Base-by-base conservation (phyloP, 192 early-diverging fungal species). In the Radiomyces spectabilis region DNA sequence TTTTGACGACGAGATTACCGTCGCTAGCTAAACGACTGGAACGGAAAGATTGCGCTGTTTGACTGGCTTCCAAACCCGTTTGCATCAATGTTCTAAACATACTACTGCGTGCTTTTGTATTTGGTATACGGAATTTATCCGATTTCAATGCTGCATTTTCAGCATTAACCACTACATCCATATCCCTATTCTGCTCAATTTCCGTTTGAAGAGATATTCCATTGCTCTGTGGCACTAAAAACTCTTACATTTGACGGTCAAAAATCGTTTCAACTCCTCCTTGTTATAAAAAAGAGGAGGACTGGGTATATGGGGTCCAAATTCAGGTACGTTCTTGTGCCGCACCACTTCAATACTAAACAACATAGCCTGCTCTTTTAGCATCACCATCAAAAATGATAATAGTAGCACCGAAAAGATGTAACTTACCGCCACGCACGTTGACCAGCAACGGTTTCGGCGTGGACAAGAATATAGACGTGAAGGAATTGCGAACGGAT, bases 401-500 rank as follows among this genome's bases (percentile, higher is more conserved):
- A n/a, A n/a, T n/a, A n/a, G n/a, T n/a, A n/a, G n/a, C n/a, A n/a
- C n/a, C n/a, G n/a, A n/a, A n/a, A n/a, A n/a, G n/a, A n/a, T n/a
- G 18, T 43, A 21, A n/a, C n/a, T 70, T 65, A 70, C 68, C 68
- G 64, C 57, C 61, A 70, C n/a, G 52, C 46, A n/a, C 41, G 22
- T 16, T 45, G 33, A 6, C 30, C 49, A 22, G 59, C 51, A 26
- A 43, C 25, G 4, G 10, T 27, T 55, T 70, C 61, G 16, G 49
- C 44, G 15, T 43, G 68, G 4, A 80, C 63, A 30, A 80, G 32
- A 0, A 77, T 69, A 59, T 71, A 80, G 0, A 80, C 74, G 22
- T 80, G 78, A 6, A 80, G 52, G 24, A 80, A 77, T 60, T 80
- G 75, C 3, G 78, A 80, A 42, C 62, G 66, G 18, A 80, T 73